phyloP scores from a whole-genome alignment of 345 rosid species.

The Salix exigua region DNA sequence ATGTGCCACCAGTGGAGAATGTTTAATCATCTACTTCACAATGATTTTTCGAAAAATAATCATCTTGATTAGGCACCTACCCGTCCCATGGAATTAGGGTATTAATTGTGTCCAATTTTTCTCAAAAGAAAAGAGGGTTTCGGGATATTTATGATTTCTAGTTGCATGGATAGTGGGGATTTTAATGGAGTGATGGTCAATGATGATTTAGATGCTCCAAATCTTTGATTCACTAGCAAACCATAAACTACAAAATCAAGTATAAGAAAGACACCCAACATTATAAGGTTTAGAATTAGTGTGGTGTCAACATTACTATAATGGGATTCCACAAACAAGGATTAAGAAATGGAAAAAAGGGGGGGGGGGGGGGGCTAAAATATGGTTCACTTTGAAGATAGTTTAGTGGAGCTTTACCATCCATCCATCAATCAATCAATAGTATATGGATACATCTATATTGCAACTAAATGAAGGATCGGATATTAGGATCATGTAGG shows the following conservation, averaged over 20 bases:
- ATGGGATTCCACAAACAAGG: background rate
- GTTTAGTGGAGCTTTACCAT: slow-evolving; percentile 2
- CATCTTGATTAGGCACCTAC: no score
- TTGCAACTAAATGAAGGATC: background rate
- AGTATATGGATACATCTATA: background rate
- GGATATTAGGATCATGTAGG: background rate
- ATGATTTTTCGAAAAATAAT: no score
- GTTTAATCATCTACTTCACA: no score
- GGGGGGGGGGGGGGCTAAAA: background rate
- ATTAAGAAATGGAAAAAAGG: background rate
- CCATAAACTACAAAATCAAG: background rate
- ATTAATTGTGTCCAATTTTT: background rate
- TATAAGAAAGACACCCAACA: background rate
- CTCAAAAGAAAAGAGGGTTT: background rate
- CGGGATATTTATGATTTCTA: background rate
- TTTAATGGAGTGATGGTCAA: background rate
- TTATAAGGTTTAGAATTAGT: background rate
- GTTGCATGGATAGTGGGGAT: background rate
- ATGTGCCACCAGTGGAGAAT: no score
- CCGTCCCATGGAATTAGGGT: background rate
- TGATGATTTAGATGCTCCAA: background rate
- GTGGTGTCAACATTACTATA: background rate
- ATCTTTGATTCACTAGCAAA: background rate
- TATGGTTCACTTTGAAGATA: background rate
- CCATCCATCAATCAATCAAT: background rate